Evolutionary conservation across 23 red algal species (phyloP), one percentile per base, ranked within the genome.

Genomic region (Gracilariopsis chorda): DNA sequence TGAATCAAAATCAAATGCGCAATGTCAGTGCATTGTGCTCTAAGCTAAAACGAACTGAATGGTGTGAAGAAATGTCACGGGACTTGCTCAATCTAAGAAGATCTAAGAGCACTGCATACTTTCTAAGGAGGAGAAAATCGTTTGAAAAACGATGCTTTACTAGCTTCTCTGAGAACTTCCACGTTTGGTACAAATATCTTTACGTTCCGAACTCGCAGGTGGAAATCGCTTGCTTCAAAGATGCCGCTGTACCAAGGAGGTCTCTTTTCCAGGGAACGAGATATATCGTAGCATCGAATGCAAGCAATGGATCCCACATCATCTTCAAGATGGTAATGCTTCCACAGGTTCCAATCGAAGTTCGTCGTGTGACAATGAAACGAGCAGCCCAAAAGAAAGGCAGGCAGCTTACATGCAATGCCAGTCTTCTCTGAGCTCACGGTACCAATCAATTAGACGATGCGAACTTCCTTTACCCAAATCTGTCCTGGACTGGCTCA

Each of bases 111-210:
- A 4, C 14, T 3, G 2, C 27, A 16, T 34, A 13, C 25, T 82
- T 82, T 59, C 10, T 60, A 33, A 33, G 21, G 13, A 40, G 49
- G 60, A 21, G 51, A 7, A 3, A 32, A 6, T 9, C 36, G 16
- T 58, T 59, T 53, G 77, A 82, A 34, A 2, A 41, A 2, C 56
- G 33, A 35, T 82, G 60, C 52, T 59, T 82, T 29, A 6, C 56
- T 10, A 37, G 13, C 19, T 57, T 82, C 20, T 2, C 56, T 3
- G 48, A 59, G 20, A 34, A 16, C 17, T 32, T 37, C 9, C 77
- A 47, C 33, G 47, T 53, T 4, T 82, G 72, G 72, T 77, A 48
- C 72, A 77, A 77, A 51, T 77, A 51, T 21, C 9, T 77, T 6
- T 77, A 77, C 17, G 28, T 48, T 0, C 6, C 44, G 7, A 48